Evolutionary conservation across 768 basidiomycete species (phyloP).

Genomic region (Piloderma croceum): DNA sequence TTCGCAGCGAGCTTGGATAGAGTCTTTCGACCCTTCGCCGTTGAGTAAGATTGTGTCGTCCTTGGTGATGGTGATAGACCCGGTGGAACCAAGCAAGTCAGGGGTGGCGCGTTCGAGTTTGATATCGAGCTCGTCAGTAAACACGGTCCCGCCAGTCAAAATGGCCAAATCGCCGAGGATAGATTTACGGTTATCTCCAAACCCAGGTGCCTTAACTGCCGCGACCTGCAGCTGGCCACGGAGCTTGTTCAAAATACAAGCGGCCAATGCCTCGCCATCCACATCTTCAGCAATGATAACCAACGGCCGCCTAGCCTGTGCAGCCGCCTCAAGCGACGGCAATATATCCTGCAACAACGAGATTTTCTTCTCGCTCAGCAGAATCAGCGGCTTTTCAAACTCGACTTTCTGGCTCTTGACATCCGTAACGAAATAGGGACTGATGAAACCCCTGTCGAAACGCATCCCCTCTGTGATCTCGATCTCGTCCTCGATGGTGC

Average conservation of each 20-base stretch:
- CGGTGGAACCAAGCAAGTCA: slow-evolving; percentile 88
- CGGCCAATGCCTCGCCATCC: slow-evolving; percentile 96
- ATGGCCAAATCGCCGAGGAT: slow-evolving; percentile 97
- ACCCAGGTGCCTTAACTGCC: slow-evolving; percentile 96
- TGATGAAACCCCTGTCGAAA: slow-evolving; percentile 98
- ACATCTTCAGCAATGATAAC: slow-evolving; percentile 97
- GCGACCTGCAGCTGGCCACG: slow-evolving; percentile 93
- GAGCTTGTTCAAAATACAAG: slow-evolving; percentile 98
- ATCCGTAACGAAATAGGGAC: slow-evolving; percentile 97
- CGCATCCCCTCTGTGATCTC: slow-evolving; percentile 99
- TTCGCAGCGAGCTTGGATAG: slow-evolving; percentile 90
- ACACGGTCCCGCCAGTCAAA: slow-evolving; percentile 95
- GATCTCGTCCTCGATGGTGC: slow-evolving; percentile 97
- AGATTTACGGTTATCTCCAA: slow-evolving; percentile 98
- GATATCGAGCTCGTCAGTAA: slow-evolving; percentile 94
- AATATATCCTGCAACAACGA: slow-evolving; percentile 92
- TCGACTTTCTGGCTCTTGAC: slow-evolving; percentile 95
- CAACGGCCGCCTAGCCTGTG: slow-evolving; percentile 74
- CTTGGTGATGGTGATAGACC: slow-evolving; percentile 91
- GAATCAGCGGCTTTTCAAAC: slow-evolving; percentile 92
- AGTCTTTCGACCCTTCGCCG: slow-evolving; percentile 85
- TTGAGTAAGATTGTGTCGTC: slow-evolving; percentile 97
- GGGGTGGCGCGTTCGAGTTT: slow-evolving; percentile 88
- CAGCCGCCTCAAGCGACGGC: slow-evolving; percentile 77
- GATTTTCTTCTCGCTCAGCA: slow-evolving; percentile 98